A percentile compares a stretch with the other conserved stretches of the same genome.
Evolutionary conservation across 371 early-diverging fungal species (phyloP).

Genomic region (Mucor sp.): DNA sequence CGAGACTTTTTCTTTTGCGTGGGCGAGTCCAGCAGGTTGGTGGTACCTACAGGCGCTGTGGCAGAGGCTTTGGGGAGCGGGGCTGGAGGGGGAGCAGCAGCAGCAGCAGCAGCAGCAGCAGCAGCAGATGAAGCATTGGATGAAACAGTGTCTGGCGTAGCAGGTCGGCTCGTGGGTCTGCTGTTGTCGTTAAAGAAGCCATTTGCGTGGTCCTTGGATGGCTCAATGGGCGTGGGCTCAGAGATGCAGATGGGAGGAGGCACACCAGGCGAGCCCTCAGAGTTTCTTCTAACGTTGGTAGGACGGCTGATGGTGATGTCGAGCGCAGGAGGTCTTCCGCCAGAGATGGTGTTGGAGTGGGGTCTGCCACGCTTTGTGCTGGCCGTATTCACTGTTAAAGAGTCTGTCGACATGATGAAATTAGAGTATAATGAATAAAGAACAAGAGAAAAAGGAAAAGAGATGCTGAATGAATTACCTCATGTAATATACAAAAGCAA

Average conservation of each 20-base stretch:
- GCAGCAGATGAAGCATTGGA: neutral
- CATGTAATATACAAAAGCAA: neutral
- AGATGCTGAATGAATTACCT: neutral
- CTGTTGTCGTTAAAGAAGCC: slow-evolving; percentile 1
- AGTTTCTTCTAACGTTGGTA: slow-evolving; percentile 19
- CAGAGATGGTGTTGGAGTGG: slow-evolving; percentile 33
- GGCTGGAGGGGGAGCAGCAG: neutral
- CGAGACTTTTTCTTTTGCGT: slow-evolving; percentile 21
- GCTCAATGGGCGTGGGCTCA: slow-evolving; percentile 26
- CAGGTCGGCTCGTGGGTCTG: neutral
- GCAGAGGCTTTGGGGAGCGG: slow-evolving; percentile 1
- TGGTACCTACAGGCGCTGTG: neutral
- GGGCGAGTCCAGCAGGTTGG: neutral
- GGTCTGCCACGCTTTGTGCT: slow-evolving; percentile 1
- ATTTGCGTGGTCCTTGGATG: neutral
- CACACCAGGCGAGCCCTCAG: slow-evolving; percentile 28
- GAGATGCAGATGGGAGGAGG: slow-evolving; percentile 26
- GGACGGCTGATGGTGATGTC: slow-evolving; percentile 16
- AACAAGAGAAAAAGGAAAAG: neutral
- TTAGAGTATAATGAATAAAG: neutral
- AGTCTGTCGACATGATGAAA: neutral
- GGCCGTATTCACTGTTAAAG: neutral
- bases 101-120: neutral
- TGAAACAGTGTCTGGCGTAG: neutral
- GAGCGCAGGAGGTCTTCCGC: slow-evolving; percentile 22